Percentiles rank a stretch among this genome's conserved stretches.
phyloP scores from a whole-genome alignment of 1,284 basidiomycete species.

The Marasmius sp. region DNA sequence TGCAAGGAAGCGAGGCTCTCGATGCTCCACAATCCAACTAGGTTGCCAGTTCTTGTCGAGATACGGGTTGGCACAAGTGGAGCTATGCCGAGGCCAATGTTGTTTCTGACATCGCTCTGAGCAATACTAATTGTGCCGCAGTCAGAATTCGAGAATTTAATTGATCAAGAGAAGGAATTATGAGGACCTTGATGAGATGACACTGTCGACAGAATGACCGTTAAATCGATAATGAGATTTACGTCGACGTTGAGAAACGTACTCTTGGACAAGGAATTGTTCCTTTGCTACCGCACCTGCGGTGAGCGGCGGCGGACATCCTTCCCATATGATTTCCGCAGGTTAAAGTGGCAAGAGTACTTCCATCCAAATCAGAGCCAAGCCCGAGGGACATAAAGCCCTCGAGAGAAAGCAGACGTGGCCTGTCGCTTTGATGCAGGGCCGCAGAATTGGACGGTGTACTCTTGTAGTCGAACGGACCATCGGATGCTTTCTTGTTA shows the following conservation, averaged over 20 bases:
- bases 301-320: not conserved
- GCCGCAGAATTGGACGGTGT: not conserved
- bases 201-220: slow-evolving; percentile 4
- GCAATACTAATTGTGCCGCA: slow-evolving; percentile 11
- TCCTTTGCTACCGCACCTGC: slow-evolving; percentile 10
- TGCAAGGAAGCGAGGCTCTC: slow-evolving; percentile 11
- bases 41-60: slow-evolving; percentile 17
- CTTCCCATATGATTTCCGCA: slow-evolving; percentile 13
- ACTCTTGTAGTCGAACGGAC: not conserved
- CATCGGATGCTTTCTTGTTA: not conserved
- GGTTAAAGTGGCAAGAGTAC: slow-evolving; percentile 5
- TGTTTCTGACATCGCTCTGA: slow-evolving; percentile 15
- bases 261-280: slow-evolving; percentile 11
- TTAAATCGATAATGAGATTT: not conserved
- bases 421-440: not conserved
- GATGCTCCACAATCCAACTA: slow-evolving; percentile 13
- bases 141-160: not conserved
- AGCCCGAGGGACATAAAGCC: slow-evolving; percentile 14
- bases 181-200: slow-evolving; percentile 13
- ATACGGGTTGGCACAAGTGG: slow-evolving; percentile 13
- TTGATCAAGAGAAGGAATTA: not conserved
- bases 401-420: slow-evolving; percentile 13
- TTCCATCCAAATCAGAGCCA: slow-evolving; percentile 12
- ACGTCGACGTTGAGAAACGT: not conserved
- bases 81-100: slow-evolving; percentile 16